Percentiles rank a stretch among this genome's conserved stretches.
Evolutionary conservation across 768 basidiomycete species (phyloP).

Genomic region (Lactarius hatsudake): DNA sequence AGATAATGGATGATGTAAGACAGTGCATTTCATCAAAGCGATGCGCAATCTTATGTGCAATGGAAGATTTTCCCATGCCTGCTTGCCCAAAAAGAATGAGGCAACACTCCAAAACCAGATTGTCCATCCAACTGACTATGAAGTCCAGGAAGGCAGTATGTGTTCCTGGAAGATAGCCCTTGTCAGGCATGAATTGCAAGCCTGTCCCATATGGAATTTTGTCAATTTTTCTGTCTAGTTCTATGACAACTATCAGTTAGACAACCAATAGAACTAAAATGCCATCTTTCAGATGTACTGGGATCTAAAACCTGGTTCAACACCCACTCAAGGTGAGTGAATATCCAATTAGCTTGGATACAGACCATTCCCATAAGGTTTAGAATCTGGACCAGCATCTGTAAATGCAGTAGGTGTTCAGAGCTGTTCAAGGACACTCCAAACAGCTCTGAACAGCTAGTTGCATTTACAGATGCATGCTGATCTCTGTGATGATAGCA

Average conservation of each 20-base stretch:
- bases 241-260: not conserved
- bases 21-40: not conserved
- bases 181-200: not conserved
- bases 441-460: no score
- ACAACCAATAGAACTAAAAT: no score
- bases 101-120: not conserved
- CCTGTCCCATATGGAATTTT: not conserved
- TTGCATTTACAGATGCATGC: no score
- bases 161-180: not conserved
- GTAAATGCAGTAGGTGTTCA: no score
- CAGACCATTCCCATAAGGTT: no score
- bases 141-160: not conserved
- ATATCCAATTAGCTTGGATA: no score
- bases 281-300: no score
- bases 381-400: no score
- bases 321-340: no score
- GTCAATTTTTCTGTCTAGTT: no score
- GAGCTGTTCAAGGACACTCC: no score
- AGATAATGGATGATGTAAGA: not conserved
- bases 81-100: not conserved
- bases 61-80: not conserved
- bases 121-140: not conserved
- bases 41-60: not conserved
- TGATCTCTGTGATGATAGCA: no score
- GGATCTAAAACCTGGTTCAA: not conserved